phyloP scores from a whole-genome alignment of 164 flowering plant species.

The Kalanchoe fedtschenkoi region DNA sequence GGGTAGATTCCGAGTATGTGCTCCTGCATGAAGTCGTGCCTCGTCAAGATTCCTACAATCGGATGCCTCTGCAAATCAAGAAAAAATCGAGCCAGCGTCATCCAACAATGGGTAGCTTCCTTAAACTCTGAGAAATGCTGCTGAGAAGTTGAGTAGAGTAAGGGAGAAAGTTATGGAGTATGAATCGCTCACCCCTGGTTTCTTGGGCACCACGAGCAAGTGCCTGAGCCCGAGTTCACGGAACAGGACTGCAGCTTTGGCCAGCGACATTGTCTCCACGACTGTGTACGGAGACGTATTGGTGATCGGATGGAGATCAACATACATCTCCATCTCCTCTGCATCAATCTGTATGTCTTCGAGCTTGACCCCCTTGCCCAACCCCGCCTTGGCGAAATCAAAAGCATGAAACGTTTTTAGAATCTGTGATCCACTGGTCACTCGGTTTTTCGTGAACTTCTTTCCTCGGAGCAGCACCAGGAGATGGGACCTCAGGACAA shows the following conservation, averaged over 20 bases:
- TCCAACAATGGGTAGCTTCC: neutral
- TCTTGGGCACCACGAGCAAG: conserved; percentile 79
- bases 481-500: conserved; percentile 77
- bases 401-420: conserved; percentile 37
- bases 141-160: neutral
- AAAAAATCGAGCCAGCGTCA: neutral
- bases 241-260: conserved; percentile 82
- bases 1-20: conserved; percentile 64
- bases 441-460: conserved; percentile 35
- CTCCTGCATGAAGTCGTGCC: conserved; percentile 91
- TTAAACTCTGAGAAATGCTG: neutral
- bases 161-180: conserved; percentile 3
- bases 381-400: conserved; percentile 89
- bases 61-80: conserved; percentile 66
- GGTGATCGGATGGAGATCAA: conserved; percentile 86
- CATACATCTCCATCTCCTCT: conserved; percentile 90
- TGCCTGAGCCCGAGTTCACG: conserved; percentile 83
- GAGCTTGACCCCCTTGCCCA: conserved; percentile 70
- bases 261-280: conserved; percentile 87
- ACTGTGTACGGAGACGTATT: conserved; percentile 85
- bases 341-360: conserved; percentile 58
- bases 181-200: conserved; percentile 44
- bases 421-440: conserved; percentile 22
- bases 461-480: conserved; percentile 66
- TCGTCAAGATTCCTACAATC: conserved; percentile 68